Conservation (phyloP, 441 rosid genomes). For the Raphanus hybrid region DNA sequence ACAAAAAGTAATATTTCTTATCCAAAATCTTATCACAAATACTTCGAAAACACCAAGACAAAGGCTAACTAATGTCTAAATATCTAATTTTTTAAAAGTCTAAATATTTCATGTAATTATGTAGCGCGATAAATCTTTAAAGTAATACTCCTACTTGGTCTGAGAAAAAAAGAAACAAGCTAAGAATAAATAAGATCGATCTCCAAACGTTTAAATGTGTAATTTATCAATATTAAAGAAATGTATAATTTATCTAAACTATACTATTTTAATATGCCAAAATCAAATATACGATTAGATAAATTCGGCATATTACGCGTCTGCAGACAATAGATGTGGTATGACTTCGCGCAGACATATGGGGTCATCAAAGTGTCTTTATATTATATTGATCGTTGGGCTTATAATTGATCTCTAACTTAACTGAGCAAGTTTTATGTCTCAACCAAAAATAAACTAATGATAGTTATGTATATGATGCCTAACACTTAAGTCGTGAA, state of each 20-base stretch:
- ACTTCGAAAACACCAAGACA: conserved; percentile 12
- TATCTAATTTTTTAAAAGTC: no score
- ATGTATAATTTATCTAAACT: no score
- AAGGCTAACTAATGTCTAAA: neutral
- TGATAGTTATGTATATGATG: conserved; percentile 14
- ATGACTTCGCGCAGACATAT: conserved; percentile 48
- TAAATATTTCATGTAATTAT: neutral
- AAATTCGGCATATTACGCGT: conserved; percentile 16
- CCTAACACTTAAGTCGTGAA: neutral
- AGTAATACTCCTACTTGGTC: neutral
- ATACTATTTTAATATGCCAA: neutral
- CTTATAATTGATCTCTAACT: neutral
- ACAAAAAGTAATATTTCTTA: neutral
- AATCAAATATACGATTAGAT: neutral
- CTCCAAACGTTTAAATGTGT: neutral
- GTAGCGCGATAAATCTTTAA: neutral
- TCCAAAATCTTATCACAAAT: conserved; percentile 1
- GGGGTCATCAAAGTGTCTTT: conserved; percentile 42
- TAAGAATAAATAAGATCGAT: conserved; percentile 8
- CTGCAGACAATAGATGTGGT: conserved; percentile 36
- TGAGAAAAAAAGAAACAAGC: neutral
- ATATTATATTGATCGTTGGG: neutral
- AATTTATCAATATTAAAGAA: no score
- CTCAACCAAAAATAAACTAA: neutral
- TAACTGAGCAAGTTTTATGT: neutral